phyloP scores from a whole-genome alignment of 345 rosid genomes.

The Rhodamnia argentea region DNA sequence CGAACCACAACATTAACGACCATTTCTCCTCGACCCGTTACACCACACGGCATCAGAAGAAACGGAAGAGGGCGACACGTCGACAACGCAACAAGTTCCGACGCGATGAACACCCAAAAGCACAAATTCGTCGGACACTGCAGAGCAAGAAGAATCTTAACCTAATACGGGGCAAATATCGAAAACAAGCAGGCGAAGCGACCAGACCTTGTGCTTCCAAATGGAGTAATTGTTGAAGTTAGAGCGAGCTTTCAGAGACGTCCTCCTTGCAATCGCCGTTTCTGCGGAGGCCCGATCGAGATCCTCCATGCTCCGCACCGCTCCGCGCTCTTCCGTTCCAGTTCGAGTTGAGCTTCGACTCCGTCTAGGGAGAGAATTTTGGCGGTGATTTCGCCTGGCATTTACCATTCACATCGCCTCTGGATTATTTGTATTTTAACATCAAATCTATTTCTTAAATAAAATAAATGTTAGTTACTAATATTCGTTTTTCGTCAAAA shows the following conservation, averaged over 20 bases:
- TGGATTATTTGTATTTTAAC: neutral
- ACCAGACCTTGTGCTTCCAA: constrained; percentile 57
- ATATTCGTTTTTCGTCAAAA: too few relatives aligned
- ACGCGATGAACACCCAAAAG: neutral
- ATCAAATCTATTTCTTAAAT: too few relatives aligned
- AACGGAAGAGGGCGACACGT: neutral
- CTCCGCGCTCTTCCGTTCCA: neutral
- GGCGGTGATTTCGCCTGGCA: neutral
- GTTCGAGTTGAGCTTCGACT: neutral
- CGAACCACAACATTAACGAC: neutral
- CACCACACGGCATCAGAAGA: neutral
- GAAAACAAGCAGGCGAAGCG: neutral
- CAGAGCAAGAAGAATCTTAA: neutral
- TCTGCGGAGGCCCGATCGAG: neutral
- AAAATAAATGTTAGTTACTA: too few relatives aligned
- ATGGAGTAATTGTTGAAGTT: constrained; percentile 27
- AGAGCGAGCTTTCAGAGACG: constrained; percentile 27
- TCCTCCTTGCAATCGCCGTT: constrained; percentile 13
- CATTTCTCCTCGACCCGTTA: neutral
- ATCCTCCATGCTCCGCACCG: neutral
- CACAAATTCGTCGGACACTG: neutral
- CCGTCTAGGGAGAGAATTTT: neutral
- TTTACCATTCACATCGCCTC: neutral
- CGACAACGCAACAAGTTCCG: neutral
- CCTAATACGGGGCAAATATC: neutral